Conservation (phyloP, 2,329 filamentous ascomycete genomes). For the Pestalotiopsis sp. region DNA sequence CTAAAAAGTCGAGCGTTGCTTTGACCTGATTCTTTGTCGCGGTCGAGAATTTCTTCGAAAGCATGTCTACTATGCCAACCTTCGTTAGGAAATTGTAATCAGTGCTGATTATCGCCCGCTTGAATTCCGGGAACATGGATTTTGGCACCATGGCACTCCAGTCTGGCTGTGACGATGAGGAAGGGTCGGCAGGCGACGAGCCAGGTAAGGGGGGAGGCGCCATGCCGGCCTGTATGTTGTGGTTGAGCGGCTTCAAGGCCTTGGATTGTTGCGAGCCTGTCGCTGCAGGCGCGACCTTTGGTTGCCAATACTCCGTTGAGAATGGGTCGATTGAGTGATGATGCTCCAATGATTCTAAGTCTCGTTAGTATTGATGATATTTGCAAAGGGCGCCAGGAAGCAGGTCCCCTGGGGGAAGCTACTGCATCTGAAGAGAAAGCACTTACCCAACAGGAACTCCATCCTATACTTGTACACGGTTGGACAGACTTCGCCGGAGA, state of each 20-base stretch:
- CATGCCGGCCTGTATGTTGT: constrained; percentile 16
- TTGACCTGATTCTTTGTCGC: constrained; percentile 72
- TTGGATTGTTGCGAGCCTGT: not conserved
- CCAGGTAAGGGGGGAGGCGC: constrained; percentile 22
- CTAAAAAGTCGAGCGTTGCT: constrained; percentile 68
- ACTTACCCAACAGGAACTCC: constrained; percentile 73
- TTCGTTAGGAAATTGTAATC: constrained; percentile 65
- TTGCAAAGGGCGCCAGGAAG: not conserved
- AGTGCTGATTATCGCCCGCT: constrained; percentile 68
- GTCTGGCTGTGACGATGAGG: not conserved
- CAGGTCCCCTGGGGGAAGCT: not conserved
- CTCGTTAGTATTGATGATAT: not conserved
- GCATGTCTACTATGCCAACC: constrained; percentile 70
- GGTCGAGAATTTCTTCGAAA: constrained; percentile 75
- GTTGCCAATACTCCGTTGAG: constrained; percentile 77
- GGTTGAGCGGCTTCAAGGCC: constrained; percentile 12
- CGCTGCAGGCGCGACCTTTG: constrained; percentile 2
- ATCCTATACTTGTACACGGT: constrained; percentile 67
- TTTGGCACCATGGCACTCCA: constrained; percentile 48
- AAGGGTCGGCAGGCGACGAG: not conserved
- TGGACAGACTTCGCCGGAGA: constrained; percentile 19
- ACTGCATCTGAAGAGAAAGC: not conserved
- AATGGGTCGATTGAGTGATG: constrained; percentile 77
- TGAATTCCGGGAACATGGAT: constrained; percentile 68
- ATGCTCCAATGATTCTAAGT: constrained; percentile 47